These are phyloP conservation scores for Hypoxylon fuscum DNA, from an alignment of 495 filamentous ascomycete genomes.

Conservation along the genomic window DNA sequence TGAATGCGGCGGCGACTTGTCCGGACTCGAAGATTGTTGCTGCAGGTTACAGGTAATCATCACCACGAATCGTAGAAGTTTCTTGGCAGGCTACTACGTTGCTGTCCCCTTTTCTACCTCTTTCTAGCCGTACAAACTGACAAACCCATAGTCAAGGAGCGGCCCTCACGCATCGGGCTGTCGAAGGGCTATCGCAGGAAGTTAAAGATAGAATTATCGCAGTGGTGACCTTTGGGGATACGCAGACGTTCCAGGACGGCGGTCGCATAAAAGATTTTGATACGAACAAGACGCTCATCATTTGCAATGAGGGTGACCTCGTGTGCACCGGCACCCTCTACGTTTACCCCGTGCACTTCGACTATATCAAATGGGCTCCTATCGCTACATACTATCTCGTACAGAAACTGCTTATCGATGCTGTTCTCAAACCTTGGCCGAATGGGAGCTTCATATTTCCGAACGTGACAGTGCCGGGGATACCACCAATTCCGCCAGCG, in stretches of 20 bases:
- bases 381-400: conserved; percentile 43
- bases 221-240: conserved; percentile 63
- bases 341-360: conserved; percentile 56
- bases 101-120: background rate
- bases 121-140: background rate
- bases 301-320: conserved; percentile 62
- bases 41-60: conserved; percentile 43
- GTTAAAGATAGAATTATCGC: conserved; percentile 56
- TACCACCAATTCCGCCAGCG: conserved; percentile 16
- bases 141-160: conserved; percentile 55
- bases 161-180: conserved; percentile 58
- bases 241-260: conserved; percentile 57
- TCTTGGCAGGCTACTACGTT: no score
- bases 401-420: conserved; percentile 30
- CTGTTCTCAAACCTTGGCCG: conserved; percentile 33
- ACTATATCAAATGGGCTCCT: conserved; percentile 51
- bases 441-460: conserved; percentile 35
- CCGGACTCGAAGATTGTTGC: conserved; percentile 43
- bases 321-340: conserved; percentile 59
- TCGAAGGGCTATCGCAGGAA: conserved; percentile 48
- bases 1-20: conserved; percentile 42
- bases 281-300: conserved; percentile 55
- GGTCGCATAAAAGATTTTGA: conserved; percentile 56
- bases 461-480: conserved; percentile 23
- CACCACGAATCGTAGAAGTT: no score